phyloP scores from a whole-genome alignment of 306 rosid species.

The Senna tora region DNA sequence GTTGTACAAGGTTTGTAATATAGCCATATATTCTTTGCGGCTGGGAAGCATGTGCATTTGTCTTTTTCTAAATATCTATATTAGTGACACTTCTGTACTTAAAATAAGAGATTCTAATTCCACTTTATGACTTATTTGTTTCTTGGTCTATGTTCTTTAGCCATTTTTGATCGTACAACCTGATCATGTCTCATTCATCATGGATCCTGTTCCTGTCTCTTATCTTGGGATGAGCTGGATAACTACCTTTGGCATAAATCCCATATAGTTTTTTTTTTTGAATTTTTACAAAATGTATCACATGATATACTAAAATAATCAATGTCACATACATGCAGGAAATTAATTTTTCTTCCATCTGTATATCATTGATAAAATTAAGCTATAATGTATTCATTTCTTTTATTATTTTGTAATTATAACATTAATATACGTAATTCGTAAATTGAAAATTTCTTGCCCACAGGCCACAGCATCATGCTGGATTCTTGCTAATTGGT shows the following conservation, averaged over 20 bases:
- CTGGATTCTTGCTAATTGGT: neutral
- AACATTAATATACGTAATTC: no score
- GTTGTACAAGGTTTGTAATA: slow-evolving; percentile 85
- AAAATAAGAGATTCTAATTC: neutral
- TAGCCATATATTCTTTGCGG: slow-evolving; percentile 36
- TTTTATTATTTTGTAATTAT: neutral
- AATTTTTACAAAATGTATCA: neutral
- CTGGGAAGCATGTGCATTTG: slow-evolving; percentile 24
- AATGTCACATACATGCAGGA: neutral
- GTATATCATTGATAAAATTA: neutral
- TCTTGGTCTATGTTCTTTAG: neutral
- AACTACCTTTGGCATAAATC: neutral
- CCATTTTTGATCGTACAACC: neutral
- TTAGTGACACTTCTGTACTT: neutral
- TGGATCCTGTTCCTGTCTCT: neutral
- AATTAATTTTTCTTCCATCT: neutral
- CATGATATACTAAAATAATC: neutral
- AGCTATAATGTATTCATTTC: no score
- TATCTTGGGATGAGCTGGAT: neutral
- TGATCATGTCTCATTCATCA: neutral
- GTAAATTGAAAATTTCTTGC: neutral
- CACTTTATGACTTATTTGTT: neutral
- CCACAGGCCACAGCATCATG: neutral
- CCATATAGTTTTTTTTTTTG: neutral
- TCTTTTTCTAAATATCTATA: slow-evolving; percentile 21